These are phyloP conservation scores for Saccharomycopsis fodiens DNA, from an alignment of 805 yeast genomes.

Conservation along the genomic window DNA sequence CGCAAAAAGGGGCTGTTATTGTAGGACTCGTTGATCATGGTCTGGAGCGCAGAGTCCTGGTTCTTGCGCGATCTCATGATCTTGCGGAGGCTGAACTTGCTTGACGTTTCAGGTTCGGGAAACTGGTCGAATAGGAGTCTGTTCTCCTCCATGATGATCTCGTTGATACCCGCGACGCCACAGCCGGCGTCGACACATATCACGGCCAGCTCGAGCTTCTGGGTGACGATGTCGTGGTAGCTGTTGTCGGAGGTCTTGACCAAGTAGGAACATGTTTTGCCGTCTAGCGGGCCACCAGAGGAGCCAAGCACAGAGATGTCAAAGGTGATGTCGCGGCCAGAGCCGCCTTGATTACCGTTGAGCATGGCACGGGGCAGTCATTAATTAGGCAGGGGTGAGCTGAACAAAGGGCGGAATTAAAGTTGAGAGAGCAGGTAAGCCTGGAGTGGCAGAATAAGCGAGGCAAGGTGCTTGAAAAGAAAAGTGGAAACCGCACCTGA, in stretches of 20 bases:
- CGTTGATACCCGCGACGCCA: constrained; percentile 51
- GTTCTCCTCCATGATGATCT: constrained; percentile 27
- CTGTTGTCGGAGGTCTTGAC: constrained; percentile 45
- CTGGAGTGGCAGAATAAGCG: no score
- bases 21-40: constrained; percentile 10
- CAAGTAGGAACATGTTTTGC: constrained; percentile 59
- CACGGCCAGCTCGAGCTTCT: constrained; percentile 30
- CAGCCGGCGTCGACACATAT: constrained; percentile 76
- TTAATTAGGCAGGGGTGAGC: no score
- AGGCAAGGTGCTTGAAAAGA: no score
- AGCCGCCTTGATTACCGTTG: background rate
- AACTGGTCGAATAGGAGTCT: background rate
- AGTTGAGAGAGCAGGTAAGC: no score
- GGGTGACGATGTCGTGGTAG: constrained; percentile 32
- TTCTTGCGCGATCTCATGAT: background rate
- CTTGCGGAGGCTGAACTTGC: background rate
- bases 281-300: constrained; percentile 80
- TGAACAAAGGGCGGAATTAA: no score
- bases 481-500: no score
- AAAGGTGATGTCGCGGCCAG: constrained; percentile 27
- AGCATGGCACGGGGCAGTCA: background rate
- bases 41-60: constrained; percentile 3
- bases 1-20: constrained; percentile 21
- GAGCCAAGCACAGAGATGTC: constrained; percentile 68
- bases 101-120: background rate